phyloP scores from a whole-genome alignment of 2,329 filamentous ascomycete genomes.

The Aspergillus fructus region DNA sequence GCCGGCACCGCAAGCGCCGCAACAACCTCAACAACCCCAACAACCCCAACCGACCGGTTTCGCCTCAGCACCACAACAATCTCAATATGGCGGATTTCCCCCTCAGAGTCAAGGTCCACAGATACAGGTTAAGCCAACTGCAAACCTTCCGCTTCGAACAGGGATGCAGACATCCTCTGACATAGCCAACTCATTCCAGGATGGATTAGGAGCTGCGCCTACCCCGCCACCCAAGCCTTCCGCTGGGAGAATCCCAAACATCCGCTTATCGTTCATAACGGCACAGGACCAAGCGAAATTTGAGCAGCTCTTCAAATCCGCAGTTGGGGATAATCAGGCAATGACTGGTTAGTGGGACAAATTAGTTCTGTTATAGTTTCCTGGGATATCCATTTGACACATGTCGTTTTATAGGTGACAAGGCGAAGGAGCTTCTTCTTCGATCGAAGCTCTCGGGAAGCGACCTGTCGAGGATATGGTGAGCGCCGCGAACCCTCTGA shows the following conservation, averaged over 20 bases:
- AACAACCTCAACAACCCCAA: slow-evolving; percentile 41
- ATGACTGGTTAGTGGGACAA: slow-evolving; percentile 63
- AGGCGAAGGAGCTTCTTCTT: slow-evolving; percentile 83
- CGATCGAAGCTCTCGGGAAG: slow-evolving; percentile 86
- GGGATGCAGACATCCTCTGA: slow-evolving; percentile 61
- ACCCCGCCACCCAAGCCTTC: slow-evolving; percentile 60
- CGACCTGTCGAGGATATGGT: slow-evolving; percentile 91
- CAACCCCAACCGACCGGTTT: slow-evolving; percentile 48
- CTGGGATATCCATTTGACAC: slow-evolving; percentile 16
- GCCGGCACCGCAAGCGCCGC: slow-evolving; percentile 19
- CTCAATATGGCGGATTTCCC: slow-evolving; percentile 61
- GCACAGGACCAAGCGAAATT: slow-evolving; percentile 94
- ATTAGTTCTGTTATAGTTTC: not conserved
- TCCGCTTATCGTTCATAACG: slow-evolving; percentile 92
- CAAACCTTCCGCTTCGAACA: slow-evolving; percentile 52
- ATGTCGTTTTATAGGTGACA: slow-evolving; percentile 57
- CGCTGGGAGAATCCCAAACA: slow-evolving; percentile 82
- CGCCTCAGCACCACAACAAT: slow-evolving; percentile 54
- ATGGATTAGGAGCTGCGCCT: slow-evolving; percentile 50
- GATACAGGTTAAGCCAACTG: slow-evolving; percentile 45
- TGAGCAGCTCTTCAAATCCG: slow-evolving; percentile 95
- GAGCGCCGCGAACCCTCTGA: slow-evolving; percentile 26
- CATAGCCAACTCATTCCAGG: slow-evolving; percentile 63
- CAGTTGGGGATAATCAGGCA: slow-evolving; percentile 78
- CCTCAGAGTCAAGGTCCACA: slow-evolving; percentile 37